Evolutionary conservation across 1,139 yeast species (phyloP).

Genomic region (Hyphopichia buzzinii): DNA sequence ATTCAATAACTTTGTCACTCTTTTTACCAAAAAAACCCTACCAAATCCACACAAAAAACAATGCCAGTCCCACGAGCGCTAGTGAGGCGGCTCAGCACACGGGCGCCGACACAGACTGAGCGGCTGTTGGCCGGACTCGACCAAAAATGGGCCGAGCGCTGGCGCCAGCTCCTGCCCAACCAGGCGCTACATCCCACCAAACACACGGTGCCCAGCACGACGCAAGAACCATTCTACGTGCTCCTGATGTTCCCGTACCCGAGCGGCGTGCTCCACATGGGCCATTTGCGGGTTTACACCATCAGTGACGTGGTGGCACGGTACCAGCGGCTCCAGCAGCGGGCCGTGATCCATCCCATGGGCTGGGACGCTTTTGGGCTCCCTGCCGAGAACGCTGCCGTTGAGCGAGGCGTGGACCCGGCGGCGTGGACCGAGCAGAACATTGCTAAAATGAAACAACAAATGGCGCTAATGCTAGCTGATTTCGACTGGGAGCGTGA

Average conservation of each 20-base stretch:
- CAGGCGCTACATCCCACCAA: conserved; percentile 47
- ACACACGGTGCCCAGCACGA: conserved; percentile 14
- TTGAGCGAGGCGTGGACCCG: conserved; percentile 79
- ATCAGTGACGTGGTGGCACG: conserved; percentile 83
- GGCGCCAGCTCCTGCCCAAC: conserved; percentile 43
- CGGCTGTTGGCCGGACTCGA: conserved; percentile 32
- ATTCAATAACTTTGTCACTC: no score
- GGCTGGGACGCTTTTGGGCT: conserved; percentile 99
- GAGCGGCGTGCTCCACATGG: conserved; percentile 87
- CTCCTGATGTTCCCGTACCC: conserved; percentile 96
- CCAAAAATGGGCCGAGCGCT: conserved; percentile 50
- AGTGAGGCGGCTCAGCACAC: no score
- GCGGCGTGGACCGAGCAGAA: conserved; percentile 78
- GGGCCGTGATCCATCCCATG: conserved; percentile 87
- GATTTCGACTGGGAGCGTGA: conserved; percentile 95
- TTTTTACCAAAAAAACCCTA: no score
- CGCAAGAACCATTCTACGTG: conserved; percentile 54
- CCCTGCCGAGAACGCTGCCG: conserved; percentile 98
- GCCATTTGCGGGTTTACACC: conserved; percentile 89
- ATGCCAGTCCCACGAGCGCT: no score
- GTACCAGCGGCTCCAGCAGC: conserved; percentile 73
- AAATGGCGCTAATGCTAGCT: conserved; percentile 73
- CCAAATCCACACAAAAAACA: no score
- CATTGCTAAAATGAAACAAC: conserved; percentile 78
- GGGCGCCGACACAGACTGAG: no score